Evolutionary conservation across 805 yeast species (phyloP), one percentile per base, ranked within the genome.

Genomic region (Teunomyces aglyptinius): DNA sequence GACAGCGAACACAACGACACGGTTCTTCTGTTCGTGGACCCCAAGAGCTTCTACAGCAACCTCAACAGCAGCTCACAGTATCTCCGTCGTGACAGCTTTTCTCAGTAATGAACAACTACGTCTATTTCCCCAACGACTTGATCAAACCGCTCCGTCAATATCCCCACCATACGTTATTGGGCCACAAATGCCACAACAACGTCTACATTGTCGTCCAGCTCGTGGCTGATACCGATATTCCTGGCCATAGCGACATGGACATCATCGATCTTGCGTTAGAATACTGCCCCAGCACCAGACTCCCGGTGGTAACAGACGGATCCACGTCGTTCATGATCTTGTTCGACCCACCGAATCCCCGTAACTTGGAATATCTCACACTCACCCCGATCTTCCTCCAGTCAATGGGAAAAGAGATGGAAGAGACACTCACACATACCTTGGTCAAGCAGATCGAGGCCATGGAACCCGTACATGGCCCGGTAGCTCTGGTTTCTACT

Each of bases 361-460:
- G 73, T 24, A 76, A 79, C 48, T 74, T 91, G 73, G 96, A 90
- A 53, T 89, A 86, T 60, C 85, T 81, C 52, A 83, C 97, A 0
- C 60, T 83, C 3, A 68, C 75, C n/a, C 95, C 96, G 0, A 86
- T 89, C 3, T 67, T 81, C 3, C 73, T 90, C 7, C 85, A 83
- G 51, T 73, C 77, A 3, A 73, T 75, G 53, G 65, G 62, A 1
- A 49, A 47, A 12, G 56, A 50, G 12, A 28, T 33, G 26, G 34
- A 26, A 11, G 27, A 46, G 6, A 18, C 49, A 1, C 33, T 40
- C 6, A 26, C 35, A 13, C 44, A 60, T 16, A 44, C 54, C 10
- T 60, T 59, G 40, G 64, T 63, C 28, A 49, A 47, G 13, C 63
- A 61, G 36, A 47, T 74, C 27, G 56, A 29, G 27, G 20, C 39